Base-by-base conservation (phyloP, 805 yeast genomes). In the Suhomyces tanzawaensis region DNA sequence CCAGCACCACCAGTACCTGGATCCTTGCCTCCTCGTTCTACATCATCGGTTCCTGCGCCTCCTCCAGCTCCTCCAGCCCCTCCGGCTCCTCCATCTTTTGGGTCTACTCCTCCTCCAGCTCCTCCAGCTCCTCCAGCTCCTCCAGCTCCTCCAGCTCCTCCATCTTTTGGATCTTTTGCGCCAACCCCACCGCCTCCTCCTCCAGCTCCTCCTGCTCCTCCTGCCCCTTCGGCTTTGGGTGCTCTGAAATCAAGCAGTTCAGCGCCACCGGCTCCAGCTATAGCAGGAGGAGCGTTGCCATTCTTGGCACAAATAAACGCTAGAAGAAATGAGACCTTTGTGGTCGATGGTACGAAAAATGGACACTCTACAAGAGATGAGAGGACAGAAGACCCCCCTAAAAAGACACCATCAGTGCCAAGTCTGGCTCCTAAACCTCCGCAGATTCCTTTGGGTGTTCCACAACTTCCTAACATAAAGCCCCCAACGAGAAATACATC, bases 221-320 rank as follows among this genome's bases (percentile, higher is more conserved):
- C 39, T 13, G 37, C 41, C 5, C 30, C 42, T 12, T 34, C 57
- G 1, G 19, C 15, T 5, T 15, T 14, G 15, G 19, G 14, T n/a
- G 15, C 39, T 19, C 27, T 16, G 13, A 19, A 25, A 24, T 41
- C 56, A n/a, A 18, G 45, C 39, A 43, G 21, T 29, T 37, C 44
- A 32, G 41, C 34, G 45, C 33, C 45, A 7, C 33, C 26, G 17
- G 14, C 42, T 8, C 60, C 39, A 42, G 58, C 27, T 26, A 18
- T 17, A 12, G 56, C 53, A 5, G 74, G 72, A 3, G 70, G 74
- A 1, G 41, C 36, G 2, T 51, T 74, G 13, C 79, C 80, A 3
- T 74, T 75, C 49, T 57, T 76, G 9, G 69, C 74, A 3, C 74
- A 76, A 42, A 75, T 76, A 37, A 74, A 72, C 47, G 68, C 64